Evolutionary conservation across 2,329 filamentous ascomycete genomes (phyloP).

Genomic region (Ophiostoma sp.): DNA sequence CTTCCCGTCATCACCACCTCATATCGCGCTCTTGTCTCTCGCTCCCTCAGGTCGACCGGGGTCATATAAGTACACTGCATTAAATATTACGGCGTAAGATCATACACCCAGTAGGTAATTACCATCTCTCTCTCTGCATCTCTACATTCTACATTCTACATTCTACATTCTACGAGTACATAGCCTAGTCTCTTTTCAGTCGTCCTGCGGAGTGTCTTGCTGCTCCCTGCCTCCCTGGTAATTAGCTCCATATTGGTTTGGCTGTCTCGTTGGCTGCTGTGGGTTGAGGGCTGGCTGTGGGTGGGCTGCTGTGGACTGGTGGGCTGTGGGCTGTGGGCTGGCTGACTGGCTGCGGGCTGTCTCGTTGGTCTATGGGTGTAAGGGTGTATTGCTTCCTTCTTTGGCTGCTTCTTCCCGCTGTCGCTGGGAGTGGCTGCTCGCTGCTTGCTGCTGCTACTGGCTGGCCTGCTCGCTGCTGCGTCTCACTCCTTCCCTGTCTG

Average conservation of each 20-base stretch:
- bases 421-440: no score
- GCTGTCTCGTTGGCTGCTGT: conserved; percentile 5
- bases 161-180: not conserved
- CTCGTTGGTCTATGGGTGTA: not conserved
- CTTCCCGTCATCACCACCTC: no score
- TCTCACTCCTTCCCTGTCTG: not conserved
- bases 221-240: conserved; percentile 15
- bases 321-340: not conserved
- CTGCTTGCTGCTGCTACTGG: not conserved
- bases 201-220: conserved; percentile 10
- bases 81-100: not conserved
- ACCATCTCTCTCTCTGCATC: not conserved
- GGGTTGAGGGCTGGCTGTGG: not conserved
- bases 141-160: not conserved
- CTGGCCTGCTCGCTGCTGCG: not conserved
- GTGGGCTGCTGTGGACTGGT: not conserved
- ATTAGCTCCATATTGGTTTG: conserved; percentile 13
- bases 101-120: not conserved
- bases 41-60: not conserved
- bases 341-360: not conserved
- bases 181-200: conserved; percentile 6
- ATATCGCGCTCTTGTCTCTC: not conserved
- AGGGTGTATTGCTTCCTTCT: not conserved
- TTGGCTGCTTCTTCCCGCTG: no score
- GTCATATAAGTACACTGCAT: not conserved